Evolutionary conservation across 345 rosid genomes (phyloP).

Genomic region (Lepidium sativum): DNA sequence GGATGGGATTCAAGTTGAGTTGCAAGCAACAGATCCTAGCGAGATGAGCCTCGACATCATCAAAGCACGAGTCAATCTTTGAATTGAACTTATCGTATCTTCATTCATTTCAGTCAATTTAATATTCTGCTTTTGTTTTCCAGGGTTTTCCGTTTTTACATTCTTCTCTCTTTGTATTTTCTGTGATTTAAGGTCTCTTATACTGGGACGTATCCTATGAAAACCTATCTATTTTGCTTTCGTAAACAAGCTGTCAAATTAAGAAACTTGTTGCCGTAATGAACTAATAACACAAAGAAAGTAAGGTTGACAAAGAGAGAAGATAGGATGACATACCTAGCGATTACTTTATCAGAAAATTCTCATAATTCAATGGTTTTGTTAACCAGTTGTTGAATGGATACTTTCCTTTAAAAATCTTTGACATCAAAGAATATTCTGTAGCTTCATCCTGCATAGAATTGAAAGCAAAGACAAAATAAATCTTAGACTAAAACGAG

Average conservation of each 20-base stretch:
- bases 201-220: constrained; percentile 5
- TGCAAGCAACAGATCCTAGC: constrained; percentile 71
- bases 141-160: neutral
- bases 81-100: neutral
- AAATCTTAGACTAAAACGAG: neutral
- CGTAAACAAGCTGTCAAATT: neutral
- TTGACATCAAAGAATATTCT: constrained; percentile 35
- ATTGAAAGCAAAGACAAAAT: neutral
- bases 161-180: neutral
- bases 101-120: constrained; percentile 4
- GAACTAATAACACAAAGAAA: constrained; percentile 7
- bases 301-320: neutral
- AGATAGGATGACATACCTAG: constrained; percentile 15
- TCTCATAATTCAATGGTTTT: constrained; percentile 21
- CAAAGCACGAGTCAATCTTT: constrained; percentile 41
- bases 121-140: constrained; percentile 4
- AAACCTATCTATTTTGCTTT: constrained; percentile 14
- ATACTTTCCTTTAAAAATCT: constrained; percentile 21
- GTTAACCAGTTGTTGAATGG: constrained; percentile 30
- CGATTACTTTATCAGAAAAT: constrained; percentile 16
- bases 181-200: constrained; percentile 18
- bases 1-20: constrained; percentile 66
- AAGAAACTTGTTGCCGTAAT: neutral
- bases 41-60: constrained; percentile 70
- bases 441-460: constrained; percentile 51